Base-by-base conservation (phyloP, 1,284 basidiomycete species). In the Inonotus hispidus region DNA sequence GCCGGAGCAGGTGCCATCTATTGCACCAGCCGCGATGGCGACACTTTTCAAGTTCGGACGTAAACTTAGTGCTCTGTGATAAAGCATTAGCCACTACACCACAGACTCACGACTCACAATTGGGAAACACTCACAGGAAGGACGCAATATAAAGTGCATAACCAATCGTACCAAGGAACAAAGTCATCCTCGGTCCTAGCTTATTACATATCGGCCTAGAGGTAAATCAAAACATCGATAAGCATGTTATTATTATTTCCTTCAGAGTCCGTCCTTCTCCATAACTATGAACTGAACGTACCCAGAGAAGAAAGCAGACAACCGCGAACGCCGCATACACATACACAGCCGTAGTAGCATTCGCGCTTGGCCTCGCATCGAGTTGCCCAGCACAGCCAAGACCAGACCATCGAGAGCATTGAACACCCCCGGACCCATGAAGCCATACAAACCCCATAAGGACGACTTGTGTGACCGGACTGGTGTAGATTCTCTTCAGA, bases 1-100 rank as follows among this genome's bases (percentile, higher is more conserved):
- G n/a, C 80, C 81, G 11, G 84, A 84, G 53, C 82, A 80, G 27
- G 82, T 65, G 32, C 84, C 84, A 39, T 85, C 78, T 47, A 85
- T 69, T 3, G 79, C 82, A 11, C 83, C 82, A 0, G 81, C 77
- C 45, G 79, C 77, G 60, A 85, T 81, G 56, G 80, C 71, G 68
- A 81, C 81, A 72, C 72, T 75, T 0, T 69, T 65, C 4, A 74
- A 66, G 54, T 67, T 61, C 6, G 64, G 60, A 58, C 67, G 68
- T 47, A 69, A 66, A 64, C 70, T 68, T 32, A 67, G 56, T 21
- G 65, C 67, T 11, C 62, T 63, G 37, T 8, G 32, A 32, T 32
- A 32, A 8, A 32, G 3, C 32, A 32, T 32, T 8, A 32, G 32
- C 32, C 32, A 16, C 6, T 1, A 50, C 23, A 72, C 59, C 70